phyloP scores from a whole-genome alignment of 78 protist species.

The Trichosphaerium sp. region DNA sequence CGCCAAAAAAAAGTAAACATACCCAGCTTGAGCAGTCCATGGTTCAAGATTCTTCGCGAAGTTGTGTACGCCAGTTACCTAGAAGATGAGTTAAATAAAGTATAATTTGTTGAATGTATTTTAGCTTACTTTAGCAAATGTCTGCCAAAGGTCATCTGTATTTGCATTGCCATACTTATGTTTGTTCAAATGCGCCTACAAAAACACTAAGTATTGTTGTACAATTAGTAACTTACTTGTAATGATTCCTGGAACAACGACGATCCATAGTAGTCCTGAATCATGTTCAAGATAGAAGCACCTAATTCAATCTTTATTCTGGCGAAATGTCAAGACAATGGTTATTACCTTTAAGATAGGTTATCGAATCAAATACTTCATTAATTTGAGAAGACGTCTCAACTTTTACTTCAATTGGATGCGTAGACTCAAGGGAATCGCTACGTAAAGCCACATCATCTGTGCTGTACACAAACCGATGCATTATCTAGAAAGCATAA shows the following conservation, averaged over 20 bases:
- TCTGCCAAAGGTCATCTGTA: constrained; percentile 24
- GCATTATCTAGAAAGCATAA: neutral
- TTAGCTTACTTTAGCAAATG: too few relatives aligned
- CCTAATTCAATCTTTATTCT: too few relatives aligned
- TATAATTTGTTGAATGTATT: too few relatives aligned
- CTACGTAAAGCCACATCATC: neutral
- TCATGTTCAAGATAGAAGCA: constrained; percentile 17
- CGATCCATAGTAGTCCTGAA: neutral
- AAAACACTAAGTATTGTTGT: neutral
- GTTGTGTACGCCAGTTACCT: too few relatives aligned
- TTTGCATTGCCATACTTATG: constrained; percentile 12
- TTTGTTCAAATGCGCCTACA: neutral
- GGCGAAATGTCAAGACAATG: too few relatives aligned
- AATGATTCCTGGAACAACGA: neutral
- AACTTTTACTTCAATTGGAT: constrained; percentile 13
- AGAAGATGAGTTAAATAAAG: too few relatives aligned
- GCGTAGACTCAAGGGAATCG: constrained; percentile 20
- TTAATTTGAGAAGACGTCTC: constrained; percentile 1
- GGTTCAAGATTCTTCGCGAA: too few relatives aligned
- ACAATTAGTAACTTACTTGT: neutral
- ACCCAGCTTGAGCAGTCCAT: too few relatives aligned
- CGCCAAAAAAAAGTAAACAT: too few relatives aligned
- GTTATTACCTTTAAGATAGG: constrained; percentile 18
- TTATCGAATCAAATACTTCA: constrained; percentile 30
- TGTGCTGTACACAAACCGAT: neutral